Evolutionary conservation across 768 basidiomycete species (phyloP).

Genomic region (Daedaleopsis nitida): DNA sequence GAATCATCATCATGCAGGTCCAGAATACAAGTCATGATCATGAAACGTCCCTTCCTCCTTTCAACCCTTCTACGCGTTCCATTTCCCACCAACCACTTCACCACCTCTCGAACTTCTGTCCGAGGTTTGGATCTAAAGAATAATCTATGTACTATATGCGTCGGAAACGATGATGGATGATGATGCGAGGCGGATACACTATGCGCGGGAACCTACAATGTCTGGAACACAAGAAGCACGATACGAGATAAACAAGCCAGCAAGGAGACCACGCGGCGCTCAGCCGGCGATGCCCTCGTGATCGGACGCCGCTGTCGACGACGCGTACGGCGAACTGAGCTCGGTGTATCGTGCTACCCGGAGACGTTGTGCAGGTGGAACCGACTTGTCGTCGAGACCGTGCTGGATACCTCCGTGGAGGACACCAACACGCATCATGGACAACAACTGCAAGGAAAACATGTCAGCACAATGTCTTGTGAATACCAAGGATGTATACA

Average conservation of each 20-base stretch:
- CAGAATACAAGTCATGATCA: slow-evolving; percentile 16
- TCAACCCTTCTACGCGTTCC: too few species aligned
- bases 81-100: not conserved
- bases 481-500: not conserved
- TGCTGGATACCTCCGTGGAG: slow-evolving; percentile 56
- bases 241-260: not conserved
- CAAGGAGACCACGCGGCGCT: slow-evolving; percentile 1
- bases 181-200: slow-evolving; percentile 9
- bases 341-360: slow-evolving; percentile 43
- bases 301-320: slow-evolving; percentile 37
- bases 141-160: slow-evolving; percentile 2
- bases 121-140: slow-evolving; percentile 7
- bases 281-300: slow-evolving; percentile 36
- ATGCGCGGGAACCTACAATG: slow-evolving; percentile 13
- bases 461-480: not conserved
- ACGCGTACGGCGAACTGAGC: slow-evolving; percentile 35
- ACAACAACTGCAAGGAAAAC: slow-evolving; percentile 40
- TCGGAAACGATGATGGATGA: not conserved
- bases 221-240: not conserved
- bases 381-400: slow-evolving; percentile 46
- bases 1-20: slow-evolving; percentile 15
- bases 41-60: slow-evolving; percentile 5
- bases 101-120: not conserved
- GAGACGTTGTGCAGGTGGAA: slow-evolving; percentile 53
- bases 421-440: slow-evolving; percentile 64